A percentile compares a stretch with the other conserved stretches of the same genome.
Evolutionary conservation across 805 yeast genomes (phyloP).

Genomic region (Saturnispora sekii): DNA sequence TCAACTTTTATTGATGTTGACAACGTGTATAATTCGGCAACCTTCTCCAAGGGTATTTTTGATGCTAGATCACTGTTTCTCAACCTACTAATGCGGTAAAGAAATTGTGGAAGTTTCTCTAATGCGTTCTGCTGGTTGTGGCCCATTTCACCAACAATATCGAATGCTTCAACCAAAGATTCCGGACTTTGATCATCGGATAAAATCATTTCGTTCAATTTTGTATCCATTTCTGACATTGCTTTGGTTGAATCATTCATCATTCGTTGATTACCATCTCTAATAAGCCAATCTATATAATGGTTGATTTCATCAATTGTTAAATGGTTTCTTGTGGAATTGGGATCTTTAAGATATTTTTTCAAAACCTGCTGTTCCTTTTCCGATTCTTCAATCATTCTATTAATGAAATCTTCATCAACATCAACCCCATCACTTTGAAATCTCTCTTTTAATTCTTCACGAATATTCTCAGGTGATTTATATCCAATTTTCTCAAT

Average conservation of each 20-base stretch:
- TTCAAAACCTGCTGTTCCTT: slow-evolving; percentile 15
- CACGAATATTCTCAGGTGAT: slow-evolving; percentile 20
- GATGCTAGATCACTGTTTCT: slow-evolving; percentile 14
- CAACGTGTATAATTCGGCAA: slow-evolving; percentile 30
- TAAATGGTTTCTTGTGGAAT: slow-evolving; percentile 11
- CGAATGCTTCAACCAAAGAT: slow-evolving; percentile 17
- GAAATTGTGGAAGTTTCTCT: slow-evolving; percentile 18
- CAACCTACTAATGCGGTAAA: slow-evolving; percentile 15
- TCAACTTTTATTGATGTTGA: slow-evolving; percentile 30
- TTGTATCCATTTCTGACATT: slow-evolving; percentile 8
- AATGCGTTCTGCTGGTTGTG: slow-evolving; percentile 17
- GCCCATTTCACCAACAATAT: slow-evolving; percentile 15
- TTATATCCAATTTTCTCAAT: slow-evolving; percentile 11
- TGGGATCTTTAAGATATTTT: slow-evolving; percentile 11
- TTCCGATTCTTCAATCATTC: slow-evolving; percentile 19
- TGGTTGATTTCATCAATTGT: slow-evolving; percentile 16
- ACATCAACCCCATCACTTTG: slow-evolving; percentile 21
- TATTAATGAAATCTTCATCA: slow-evolving; percentile 23
- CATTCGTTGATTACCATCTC: slow-evolving; percentile 17
- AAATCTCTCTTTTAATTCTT: slow-evolving; percentile 19
- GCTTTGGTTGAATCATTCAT: slow-evolving; percentile 9
- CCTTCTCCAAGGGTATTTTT: slow-evolving; percentile 27
- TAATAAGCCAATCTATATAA: slow-evolving; percentile 22
- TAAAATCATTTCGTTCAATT: slow-evolving; percentile 10
- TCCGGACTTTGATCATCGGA: slow-evolving; percentile 15